These are phyloP conservation scores for Trapa incisa DNA, from an alignment of 345 rosid genomes.

Conservation along the genomic window DNA sequence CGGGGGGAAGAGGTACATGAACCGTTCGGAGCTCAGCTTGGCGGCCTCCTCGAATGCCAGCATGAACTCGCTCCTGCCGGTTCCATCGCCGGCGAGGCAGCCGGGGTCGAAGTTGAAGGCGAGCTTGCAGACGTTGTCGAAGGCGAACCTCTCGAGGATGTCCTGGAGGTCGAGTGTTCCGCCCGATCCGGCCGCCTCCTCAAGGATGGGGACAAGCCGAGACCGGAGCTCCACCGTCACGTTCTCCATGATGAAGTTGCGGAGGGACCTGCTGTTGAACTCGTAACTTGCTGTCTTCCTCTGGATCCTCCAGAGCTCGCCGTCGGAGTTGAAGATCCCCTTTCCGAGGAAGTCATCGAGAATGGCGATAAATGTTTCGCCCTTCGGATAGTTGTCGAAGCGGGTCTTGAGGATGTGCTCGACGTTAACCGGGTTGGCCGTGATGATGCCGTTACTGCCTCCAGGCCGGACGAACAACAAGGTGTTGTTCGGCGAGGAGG, in stretches of 20 bases:
- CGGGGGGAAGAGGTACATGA: not conserved
- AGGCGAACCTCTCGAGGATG: constrained; percentile 14
- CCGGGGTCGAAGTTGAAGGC: constrained; percentile 4
- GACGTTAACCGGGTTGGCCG: not conserved
- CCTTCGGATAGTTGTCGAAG: constrained; percentile 1
- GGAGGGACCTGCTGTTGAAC: constrained; percentile 1
- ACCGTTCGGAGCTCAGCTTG: not conserved
- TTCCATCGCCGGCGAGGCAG: not conserved
- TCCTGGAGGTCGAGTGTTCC: constrained; percentile 13
- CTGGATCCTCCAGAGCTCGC: constrained; percentile 2
- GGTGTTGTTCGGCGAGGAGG: constrained; percentile 13
- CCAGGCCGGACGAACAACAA: constrained; percentile 1
- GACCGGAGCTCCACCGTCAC: constrained; percentile 8
- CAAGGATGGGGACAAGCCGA: constrained; percentile 11
- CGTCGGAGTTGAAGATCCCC: constrained; percentile 9
- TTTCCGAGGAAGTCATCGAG: constrained; percentile 5
- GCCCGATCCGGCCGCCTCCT: not conserved
- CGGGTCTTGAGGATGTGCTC: not conserved
- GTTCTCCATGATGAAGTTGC: constrained; percentile 9
- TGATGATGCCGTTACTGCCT: not conserved
- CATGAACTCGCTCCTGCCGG: not conserved
- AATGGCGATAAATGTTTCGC: not conserved
- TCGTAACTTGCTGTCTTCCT: not conserved
- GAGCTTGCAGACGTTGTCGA: constrained; percentile 16
- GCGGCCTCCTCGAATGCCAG: too few species aligned